Conservation (phyloP, 306 rosid species). For the Rosa persica region DNA sequence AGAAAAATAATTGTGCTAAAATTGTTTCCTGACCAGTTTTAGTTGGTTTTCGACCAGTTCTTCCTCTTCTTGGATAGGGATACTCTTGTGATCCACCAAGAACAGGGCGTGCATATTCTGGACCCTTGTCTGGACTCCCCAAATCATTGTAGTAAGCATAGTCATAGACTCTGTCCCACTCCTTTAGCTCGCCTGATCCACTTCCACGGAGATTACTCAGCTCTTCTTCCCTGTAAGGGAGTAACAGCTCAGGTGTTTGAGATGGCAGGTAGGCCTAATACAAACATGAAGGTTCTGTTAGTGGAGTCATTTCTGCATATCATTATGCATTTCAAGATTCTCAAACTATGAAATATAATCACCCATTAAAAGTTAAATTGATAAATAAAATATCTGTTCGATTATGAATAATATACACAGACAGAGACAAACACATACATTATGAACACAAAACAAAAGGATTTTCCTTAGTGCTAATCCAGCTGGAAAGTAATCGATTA, state of each 20-base stretch:
- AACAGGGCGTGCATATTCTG: constrained; percentile 53
- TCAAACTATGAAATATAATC: background rate
- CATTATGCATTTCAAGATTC: background rate
- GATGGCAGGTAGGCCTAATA: constrained; percentile 71
- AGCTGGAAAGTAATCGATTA: background rate
- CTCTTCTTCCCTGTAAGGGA: constrained; percentile 68
- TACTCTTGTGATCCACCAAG: constrained; percentile 64
- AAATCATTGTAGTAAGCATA: constrained; percentile 85
- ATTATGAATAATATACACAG: background rate
- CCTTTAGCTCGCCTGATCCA: constrained; percentile 59
- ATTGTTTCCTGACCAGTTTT: constrained; percentile 41
- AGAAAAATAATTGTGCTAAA: background rate
- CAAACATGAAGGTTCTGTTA: constrained; percentile 15
- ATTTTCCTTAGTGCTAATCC: background rate
- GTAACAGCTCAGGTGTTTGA: constrained; percentile 60
- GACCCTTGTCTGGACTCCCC: constrained; percentile 66
- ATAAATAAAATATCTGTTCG: background rate
- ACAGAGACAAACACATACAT: too few species aligned
- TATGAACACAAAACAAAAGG: background rate
- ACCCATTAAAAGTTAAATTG: background rate
- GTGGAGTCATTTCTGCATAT: constrained; percentile 1
- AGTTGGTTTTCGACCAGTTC: constrained; percentile 70
- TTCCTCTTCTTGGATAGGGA: constrained; percentile 89
- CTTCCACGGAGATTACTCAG: constrained; percentile 60
- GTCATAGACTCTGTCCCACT: constrained; percentile 98